Base-by-base conservation (phyloP, 306 rosid genomes). In the Mucuna pruriens region DNA sequence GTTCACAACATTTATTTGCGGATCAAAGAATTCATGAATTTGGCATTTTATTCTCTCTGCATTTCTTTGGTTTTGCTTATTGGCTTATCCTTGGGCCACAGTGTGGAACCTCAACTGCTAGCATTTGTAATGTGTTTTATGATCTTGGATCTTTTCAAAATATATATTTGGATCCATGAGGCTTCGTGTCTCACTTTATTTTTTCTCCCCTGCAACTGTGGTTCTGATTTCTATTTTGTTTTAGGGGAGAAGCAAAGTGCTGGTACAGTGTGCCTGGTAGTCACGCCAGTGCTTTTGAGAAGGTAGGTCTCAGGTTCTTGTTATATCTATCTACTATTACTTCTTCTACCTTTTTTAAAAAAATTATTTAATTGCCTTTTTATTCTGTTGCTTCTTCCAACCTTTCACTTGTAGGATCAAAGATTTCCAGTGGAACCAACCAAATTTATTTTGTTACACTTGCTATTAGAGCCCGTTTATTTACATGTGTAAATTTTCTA, bases 201-300 rank as follows among this genome's bases (percentile, higher is more conserved):
- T 34, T 71, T 48, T 61, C 7, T 23, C 76, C 7, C 58, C 44
- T 64, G 36, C 65, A 76, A 52, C 26, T 52, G 65, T 55, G 45
- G 34, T 34, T 77, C 82, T 86, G 71, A 75, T 78, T 83, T 80
- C 75, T 80, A 23, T 70, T 80, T 64, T 88, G 84, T 79, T 86
- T 73, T 80, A 95, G 99, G 99, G 99, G 99, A 80, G 99, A 95
- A 89, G 93, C 99, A 78, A 95, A 95, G 85, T 95, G 97, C 83
- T 95, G 99, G 99, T 95, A 95, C 87, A 95, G 99, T 71, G 90
- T 95, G 78, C 99, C 99, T 85, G 99, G 99, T 79, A 86, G 84
- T 85, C 90, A 91, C 85, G 97, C 98, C 34, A 54, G 51, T 83
- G 92, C 97, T 60, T 95, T 95, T 85, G 99, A 95, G 86, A 88